phyloP scores from a whole-genome alignment of 805 yeast genomes.

The Yamadazyma nakazawae region DNA sequence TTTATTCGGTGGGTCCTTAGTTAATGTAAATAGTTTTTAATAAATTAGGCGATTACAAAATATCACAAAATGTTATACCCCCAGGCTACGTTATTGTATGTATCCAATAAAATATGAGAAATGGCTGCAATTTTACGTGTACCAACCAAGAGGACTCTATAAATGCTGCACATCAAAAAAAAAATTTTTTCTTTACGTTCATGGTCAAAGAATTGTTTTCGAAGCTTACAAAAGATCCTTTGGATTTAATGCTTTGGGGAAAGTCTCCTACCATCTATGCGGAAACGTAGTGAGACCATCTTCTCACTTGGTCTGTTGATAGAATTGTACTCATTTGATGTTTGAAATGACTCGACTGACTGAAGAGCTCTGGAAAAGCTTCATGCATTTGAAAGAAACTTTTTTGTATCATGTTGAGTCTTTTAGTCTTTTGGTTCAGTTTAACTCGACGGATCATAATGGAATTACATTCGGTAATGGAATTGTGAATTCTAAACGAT shows the following conservation, averaged over 20 bases:
- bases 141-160: background rate
- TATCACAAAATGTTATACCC: background rate
- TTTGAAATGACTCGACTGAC: background rate
- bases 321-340: background rate
- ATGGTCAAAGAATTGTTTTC: slow-evolving; percentile 76
- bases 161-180: slow-evolving; percentile 1
- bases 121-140: background rate
- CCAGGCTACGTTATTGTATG: no score
- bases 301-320: slow-evolving; percentile 18
- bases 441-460: slow-evolving; percentile 2
- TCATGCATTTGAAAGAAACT: background rate
- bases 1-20: slow-evolving; percentile 24
- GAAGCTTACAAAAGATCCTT: slow-evolving; percentile 56
- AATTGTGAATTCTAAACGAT: slow-evolving; percentile 56
- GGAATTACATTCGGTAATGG: slow-evolving; percentile 55
- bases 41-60: background rate
- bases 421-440: background rate
- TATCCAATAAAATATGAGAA: no score
- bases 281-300: slow-evolving; percentile 53
- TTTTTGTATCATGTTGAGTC: background rate
- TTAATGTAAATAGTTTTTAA: background rate
- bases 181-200: slow-evolving; percentile 43
- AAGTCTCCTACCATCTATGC: slow-evolving; percentile 80
- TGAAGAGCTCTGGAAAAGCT: background rate
- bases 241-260: slow-evolving; percentile 64